phyloP scores from a whole-genome alignment of 2,329 filamentous ascomycete species.

The Hirsutella minnesotensis region DNA sequence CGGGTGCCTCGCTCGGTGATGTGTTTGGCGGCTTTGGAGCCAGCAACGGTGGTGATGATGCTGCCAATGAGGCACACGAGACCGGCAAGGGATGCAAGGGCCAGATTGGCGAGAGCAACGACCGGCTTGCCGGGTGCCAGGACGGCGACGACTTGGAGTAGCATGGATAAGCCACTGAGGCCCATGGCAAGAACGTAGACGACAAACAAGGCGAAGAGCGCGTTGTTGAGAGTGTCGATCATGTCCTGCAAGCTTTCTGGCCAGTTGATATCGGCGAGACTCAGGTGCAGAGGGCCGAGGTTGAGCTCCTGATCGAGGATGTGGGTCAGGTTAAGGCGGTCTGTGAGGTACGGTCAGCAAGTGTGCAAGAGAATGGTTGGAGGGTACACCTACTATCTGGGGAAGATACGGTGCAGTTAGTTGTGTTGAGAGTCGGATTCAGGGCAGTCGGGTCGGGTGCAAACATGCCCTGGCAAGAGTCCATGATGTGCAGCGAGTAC shows the following conservation, averaged over 20 bases:
- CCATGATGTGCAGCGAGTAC: constrained; percentile 40
- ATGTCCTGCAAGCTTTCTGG: constrained; percentile 30
- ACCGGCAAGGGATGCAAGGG: constrained; percentile 22
- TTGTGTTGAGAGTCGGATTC: constrained; percentile 26
- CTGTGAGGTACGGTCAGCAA: constrained; percentile 9
- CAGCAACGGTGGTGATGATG: constrained; percentile 28
- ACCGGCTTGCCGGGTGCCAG: constrained; percentile 15
- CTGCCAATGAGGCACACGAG: constrained; percentile 28
- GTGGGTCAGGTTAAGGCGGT: constrained; percentile 33
- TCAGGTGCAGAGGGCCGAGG: constrained; percentile 31
- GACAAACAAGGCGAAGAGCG: constrained; percentile 35
- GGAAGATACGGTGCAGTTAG: constrained; percentile 29
- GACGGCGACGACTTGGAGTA: constrained; percentile 24
- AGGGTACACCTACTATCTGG: constrained; percentile 22
- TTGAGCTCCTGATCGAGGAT: constrained; percentile 33
- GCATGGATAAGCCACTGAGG: constrained; percentile 30
- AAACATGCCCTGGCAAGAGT: constrained; percentile 33
- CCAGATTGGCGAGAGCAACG: constrained; percentile 23
- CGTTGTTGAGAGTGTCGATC: constrained; percentile 36
- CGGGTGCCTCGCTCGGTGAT: constrained; percentile 31
- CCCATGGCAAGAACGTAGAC: constrained; percentile 33
- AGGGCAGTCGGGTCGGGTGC: constrained; percentile 28
- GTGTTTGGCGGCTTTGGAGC: constrained; percentile 25
- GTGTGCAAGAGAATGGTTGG: background rate
- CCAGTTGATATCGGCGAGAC: constrained; percentile 32